Evolutionary conservation across 225 moss, liverwort and hornwort genomes (phyloP).

Genomic region (Marchantia polymorpha): DNA sequence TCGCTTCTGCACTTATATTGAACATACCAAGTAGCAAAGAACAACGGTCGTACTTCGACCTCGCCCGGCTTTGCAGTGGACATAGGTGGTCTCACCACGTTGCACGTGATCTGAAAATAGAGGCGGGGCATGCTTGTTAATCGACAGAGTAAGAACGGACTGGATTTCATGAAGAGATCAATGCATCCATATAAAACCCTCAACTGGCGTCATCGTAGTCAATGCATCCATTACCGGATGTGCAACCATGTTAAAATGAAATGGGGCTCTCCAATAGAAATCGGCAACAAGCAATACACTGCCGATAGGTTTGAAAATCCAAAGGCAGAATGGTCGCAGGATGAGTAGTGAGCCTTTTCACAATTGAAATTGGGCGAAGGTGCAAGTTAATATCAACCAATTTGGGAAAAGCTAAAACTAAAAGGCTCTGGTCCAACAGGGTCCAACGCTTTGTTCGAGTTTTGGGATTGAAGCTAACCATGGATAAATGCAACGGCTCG

Average conservation of each 20-base stretch:
- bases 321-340: too few species aligned
- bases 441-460: neutral
- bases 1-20: neutral
- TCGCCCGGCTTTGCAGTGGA: conserved; percentile 95
- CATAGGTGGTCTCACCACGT: conserved; percentile 76
- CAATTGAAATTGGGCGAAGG: too few species aligned
- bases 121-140: neutral
- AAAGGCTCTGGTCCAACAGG: too few species aligned
- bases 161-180: neutral
- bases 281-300: too few species aligned
- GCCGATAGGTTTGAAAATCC: too few species aligned
- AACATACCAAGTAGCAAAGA: conserved; percentile 79
- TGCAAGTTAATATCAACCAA: too few species aligned
- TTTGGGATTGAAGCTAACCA: conserved; percentile 30
- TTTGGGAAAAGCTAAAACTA: too few species aligned
- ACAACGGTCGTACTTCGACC: conserved; percentile 97
- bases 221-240: too few species aligned
- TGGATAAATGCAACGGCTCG: conserved; percentile 85
- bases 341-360: too few species aligned
- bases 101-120: conserved; percentile 60
- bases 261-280: too few species aligned
- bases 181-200: neutral
- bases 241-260: too few species aligned
- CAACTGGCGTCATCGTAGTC: neutral
- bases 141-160: neutral